These are phyloP conservation scores for Peronosclerospora sorghi DNA, from an alignment of 352 stramenopile species.

Conservation along the genomic window DNA sequence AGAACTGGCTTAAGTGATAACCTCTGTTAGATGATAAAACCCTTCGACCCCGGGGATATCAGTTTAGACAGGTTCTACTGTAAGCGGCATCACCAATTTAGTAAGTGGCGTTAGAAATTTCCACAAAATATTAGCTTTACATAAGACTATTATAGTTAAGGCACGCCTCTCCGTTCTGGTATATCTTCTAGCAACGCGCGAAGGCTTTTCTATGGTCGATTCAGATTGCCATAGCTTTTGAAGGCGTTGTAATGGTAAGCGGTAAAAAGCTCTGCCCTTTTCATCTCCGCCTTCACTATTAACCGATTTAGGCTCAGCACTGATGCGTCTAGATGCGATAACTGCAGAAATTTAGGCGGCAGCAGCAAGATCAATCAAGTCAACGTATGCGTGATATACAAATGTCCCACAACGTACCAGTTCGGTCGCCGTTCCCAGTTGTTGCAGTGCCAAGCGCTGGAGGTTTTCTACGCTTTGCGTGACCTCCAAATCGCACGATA, in stretches of 20 bases:
- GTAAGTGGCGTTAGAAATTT: too few relatives aligned
- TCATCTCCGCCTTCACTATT: conserved; percentile 54
- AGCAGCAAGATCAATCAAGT: not conserved
- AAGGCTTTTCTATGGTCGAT: conserved; percentile 58
- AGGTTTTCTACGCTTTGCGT: conserved; percentile 33
- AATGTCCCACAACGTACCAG: conserved; percentile 17
- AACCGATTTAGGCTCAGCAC: conserved; percentile 53
- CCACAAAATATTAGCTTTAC: conserved; percentile 11
- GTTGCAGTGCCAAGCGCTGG: conserved; percentile 32
- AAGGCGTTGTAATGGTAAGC: conserved; percentile 70
- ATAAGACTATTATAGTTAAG: conserved; percentile 5
- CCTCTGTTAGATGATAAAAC: too few relatives aligned
- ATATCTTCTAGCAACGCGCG: conserved; percentile 39
- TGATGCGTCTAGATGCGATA: conserved; percentile 49
- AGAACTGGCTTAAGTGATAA: too few relatives aligned
- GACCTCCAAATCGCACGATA: conserved; percentile 32
- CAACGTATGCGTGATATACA: not conserved
- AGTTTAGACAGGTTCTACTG: too few relatives aligned
- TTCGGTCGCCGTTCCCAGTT: conserved; percentile 30
- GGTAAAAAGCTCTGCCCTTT: conserved; percentile 53
- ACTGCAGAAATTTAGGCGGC: conserved; percentile 12
- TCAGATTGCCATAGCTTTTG: conserved; percentile 55
- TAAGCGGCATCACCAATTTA: too few relatives aligned
- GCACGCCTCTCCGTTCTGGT: conserved; percentile 12
- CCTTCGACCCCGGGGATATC: too few relatives aligned